phyloP scores from a whole-genome alignment of 2,329 filamentous ascomycete genomes.

The Colletotrichum graminicola region DNA sequence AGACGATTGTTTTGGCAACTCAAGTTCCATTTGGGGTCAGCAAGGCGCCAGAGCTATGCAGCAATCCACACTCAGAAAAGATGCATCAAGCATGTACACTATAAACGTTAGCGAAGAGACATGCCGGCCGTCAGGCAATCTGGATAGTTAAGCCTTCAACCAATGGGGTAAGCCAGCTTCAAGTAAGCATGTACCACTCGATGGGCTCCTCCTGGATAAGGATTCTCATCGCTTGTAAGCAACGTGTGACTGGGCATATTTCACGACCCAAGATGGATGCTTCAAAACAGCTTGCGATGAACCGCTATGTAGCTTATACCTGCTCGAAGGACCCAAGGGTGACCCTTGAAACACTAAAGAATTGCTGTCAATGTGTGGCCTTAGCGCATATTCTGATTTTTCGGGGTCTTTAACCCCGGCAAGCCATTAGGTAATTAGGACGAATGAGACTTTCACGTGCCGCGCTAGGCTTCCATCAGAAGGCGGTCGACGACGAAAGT shows the following conservation, averaged over 20 bases:
- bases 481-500: not conserved
- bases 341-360: not conserved
- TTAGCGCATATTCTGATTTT: not conserved
- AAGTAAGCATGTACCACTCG: not conserved
- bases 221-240: not conserved
- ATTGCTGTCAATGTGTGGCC: slow-evolving; percentile 19
- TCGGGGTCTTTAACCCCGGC: slow-evolving; percentile 8
- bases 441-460: slow-evolving; percentile 9
- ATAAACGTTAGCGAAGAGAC: not conserved
- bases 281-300: not conserved
- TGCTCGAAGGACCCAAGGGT: slow-evolving; percentile 6
- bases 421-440: not conserved
- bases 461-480: not conserved
- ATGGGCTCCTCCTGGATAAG: not conserved
- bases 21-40: not conserved
- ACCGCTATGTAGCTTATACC: not conserved
- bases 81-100: not conserved
- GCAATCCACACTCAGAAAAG: too few relatives aligned
- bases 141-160: not conserved
- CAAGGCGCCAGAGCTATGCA: not conserved
- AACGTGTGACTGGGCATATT: not conserved
- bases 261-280: not conserved
- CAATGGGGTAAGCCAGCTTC: not conserved
- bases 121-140: not conserved
- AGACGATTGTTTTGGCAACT: not conserved